Evolutionary conservation across 2,329 filamentous ascomycete genomes (phyloP), one percentile per base, ranked within the genome.

Genomic region (Macrophomina pseudophaseolina): DNA sequence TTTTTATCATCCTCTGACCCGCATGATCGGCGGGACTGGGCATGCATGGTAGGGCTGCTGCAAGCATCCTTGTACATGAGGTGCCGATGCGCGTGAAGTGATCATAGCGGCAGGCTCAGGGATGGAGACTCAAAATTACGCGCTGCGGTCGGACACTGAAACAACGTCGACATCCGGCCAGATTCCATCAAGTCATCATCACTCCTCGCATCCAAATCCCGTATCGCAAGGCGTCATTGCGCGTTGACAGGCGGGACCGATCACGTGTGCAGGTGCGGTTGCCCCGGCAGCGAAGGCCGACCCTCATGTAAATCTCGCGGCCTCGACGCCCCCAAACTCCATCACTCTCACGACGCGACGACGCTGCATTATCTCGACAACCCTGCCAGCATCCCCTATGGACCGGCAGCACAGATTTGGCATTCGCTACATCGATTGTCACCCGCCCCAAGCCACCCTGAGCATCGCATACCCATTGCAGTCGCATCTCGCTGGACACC

Each of bases 321-420:
- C 70, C 70, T 68, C 69, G 67, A 69, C 67, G 69, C 63, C 68
- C 68, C 58, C 66, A 58, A 23, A 71, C 71, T 67, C 58, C 49
- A 63, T 72, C 69, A 68, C 70, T 67, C 67, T 72, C 68, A 70
- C 69, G 70, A 70, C 69, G 70, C 72, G 74, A 77, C 78, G 73
- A 69, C 74, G 76, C 77, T 73, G 71, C 70, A 44, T 64, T 68
- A 67, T 66, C 71, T 70, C 71, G 73, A 72, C 54, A 28, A 62
- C 33, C 49, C 38, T 18, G 38, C n/a, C 56, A 63, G 70, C 75
- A 74, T 76, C 75, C 78, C 75, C 74, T 73, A 75, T 79, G 76
- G 74, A 74, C 73, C 74, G 74, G 73, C 76, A 76, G 77, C 72
- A 73, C 69, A 73, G 69, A 72, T 73, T 71, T 72, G 70, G 74